Evolutionary conservation across 2,329 filamentous ascomycete genomes (phyloP).

Genomic region (Alternaria dauci): DNA sequence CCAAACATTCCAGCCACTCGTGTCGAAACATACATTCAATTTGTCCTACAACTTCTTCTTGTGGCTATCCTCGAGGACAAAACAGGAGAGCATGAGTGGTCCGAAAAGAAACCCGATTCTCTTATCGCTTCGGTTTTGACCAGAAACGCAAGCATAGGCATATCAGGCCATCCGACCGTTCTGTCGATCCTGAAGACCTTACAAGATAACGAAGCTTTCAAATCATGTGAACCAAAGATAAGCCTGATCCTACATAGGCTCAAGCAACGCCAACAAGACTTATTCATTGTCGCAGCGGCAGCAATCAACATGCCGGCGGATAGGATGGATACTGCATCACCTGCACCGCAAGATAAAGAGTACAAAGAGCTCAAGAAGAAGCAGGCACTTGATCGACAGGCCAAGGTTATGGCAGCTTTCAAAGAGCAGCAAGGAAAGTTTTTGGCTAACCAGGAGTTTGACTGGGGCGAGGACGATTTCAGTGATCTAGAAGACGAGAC

Average conservation of each 20-base stretch:
- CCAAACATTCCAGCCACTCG: constrained; percentile 81
- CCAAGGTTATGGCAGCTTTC: constrained; percentile 96
- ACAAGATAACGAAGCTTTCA: constrained; percentile 74
- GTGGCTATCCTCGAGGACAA: constrained; percentile 87
- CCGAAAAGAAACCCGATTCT: constrained; percentile 62
- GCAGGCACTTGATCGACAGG: constrained; percentile 87
- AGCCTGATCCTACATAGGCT: constrained; percentile 82
- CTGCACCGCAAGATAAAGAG: constrained; percentile 76
- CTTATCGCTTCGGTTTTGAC: constrained; percentile 77
- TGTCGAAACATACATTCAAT: constrained; percentile 89
- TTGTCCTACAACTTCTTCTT: constrained; percentile 85
- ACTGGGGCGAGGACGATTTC: constrained; percentile 88
- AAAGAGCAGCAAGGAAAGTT: constrained; percentile 98
- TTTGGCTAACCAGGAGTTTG: constrained; percentile 84
- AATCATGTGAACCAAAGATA: constrained; percentile 85
- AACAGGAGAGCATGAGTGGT: constrained; percentile 54
- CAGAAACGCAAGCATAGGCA: constrained; percentile 61
- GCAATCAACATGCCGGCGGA: constrained; percentile 72
- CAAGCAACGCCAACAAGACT: constrained; percentile 78
- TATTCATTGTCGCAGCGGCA: constrained; percentile 73
- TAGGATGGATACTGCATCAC: constrained; percentile 81
- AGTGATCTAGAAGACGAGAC: constrained; percentile 74
- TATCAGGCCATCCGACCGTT: constrained; percentile 54
- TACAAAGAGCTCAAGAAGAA: constrained; percentile 87
- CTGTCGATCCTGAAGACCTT: constrained; percentile 63